Base-by-base conservation (phyloP, 495 filamentous ascomycete genomes). In the Amphirosellinia nigrospora region DNA sequence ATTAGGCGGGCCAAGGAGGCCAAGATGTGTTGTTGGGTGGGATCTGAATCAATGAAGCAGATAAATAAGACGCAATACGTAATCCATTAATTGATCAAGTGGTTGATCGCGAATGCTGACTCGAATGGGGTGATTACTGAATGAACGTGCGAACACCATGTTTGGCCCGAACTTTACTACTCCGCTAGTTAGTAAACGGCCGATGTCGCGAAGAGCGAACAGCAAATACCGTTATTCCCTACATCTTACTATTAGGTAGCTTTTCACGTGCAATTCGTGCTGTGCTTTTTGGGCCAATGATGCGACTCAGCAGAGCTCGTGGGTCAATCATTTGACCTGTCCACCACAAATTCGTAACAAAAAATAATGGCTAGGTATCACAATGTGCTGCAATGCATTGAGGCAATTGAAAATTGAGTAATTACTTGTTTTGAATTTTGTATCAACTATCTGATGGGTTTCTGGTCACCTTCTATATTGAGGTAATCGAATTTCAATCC, bases 141-240 rank as follows among this genome's bases (percentile, higher is more conserved):
- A n/a, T 21, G 39, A 7, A 16, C 26, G 46, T 34, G 38, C 60
- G 23, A 45, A 19, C 39, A 10, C 21, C 19, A 10, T 34, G 9
- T 38, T 52, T 30, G 62, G 38, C 43, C 62, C 62, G 30, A 52
- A 45, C 28, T 46, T 50, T 38, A 26, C 45, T 50, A 32, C 28
- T 52, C 39, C 10, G 45, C 62, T 38, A 19, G 30, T 64, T 64
- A 36, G 28, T 68, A 56, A 43, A 36, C 65, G 53, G 41, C 65
- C 65, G 65, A 68, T 68, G 65, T 58, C 65, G 66, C 55, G 66
- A 60, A 60, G 32, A 61, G 66, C 66, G 66, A 68, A n/a, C 32
- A 53, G 61, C 43, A 32, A 64, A 50, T 26, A 5, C 39, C 11
- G 21, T 30, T 7, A 1, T 30, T 39, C 3, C 3, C 32, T 23